Evolutionary conservation across 2,329 filamentous ascomycete genomes (phyloP).

Genomic region (Arthrobotrys sinensis): DNA sequence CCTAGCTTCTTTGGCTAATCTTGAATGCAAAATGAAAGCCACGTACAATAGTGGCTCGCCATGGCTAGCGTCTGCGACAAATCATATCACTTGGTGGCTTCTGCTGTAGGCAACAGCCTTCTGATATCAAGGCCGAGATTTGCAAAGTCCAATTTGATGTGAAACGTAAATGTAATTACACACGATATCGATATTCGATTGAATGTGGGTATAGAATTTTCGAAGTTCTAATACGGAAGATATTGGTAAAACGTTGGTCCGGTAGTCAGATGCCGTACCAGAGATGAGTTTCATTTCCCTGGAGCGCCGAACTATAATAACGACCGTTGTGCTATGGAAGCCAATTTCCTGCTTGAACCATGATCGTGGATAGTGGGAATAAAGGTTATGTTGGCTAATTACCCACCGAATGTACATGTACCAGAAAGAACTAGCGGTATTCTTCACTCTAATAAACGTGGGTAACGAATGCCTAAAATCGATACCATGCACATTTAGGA

Average conservation of each 20-base stretch:
- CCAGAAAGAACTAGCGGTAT: constrained; percentile 34
- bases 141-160: constrained; percentile 53
- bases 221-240: background rate
- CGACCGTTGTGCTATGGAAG: constrained; percentile 44
- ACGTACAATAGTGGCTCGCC: constrained; percentile 40
- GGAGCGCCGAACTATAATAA: constrained; percentile 59
- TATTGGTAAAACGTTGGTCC: constrained; percentile 43
- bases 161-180: constrained; percentile 60
- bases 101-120: constrained; percentile 49
- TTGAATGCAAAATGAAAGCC: constrained; percentile 47
- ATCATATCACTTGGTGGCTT: constrained; percentile 54
- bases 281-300: constrained; percentile 62
- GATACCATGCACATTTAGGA: constrained; percentile 50
- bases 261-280: constrained; percentile 51
- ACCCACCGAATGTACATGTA: constrained; percentile 13
- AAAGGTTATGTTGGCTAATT: constrained; percentile 57
- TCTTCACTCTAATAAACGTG: constrained; percentile 58
- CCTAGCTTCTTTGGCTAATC: constrained; percentile 34
- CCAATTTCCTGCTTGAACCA: constrained; percentile 60
- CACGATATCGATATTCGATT: constrained; percentile 8
- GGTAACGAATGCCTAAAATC: constrained; percentile 52
- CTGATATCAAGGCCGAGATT: constrained; percentile 56
- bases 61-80: constrained; percentile 57
- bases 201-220: constrained; percentile 23
- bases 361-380: constrained; percentile 59